A percentile compares a stretch with the other conserved stretches of the same genome.
Conservation (phyloP, 805 yeast species). For the Ogataea ganodermae region DNA sequence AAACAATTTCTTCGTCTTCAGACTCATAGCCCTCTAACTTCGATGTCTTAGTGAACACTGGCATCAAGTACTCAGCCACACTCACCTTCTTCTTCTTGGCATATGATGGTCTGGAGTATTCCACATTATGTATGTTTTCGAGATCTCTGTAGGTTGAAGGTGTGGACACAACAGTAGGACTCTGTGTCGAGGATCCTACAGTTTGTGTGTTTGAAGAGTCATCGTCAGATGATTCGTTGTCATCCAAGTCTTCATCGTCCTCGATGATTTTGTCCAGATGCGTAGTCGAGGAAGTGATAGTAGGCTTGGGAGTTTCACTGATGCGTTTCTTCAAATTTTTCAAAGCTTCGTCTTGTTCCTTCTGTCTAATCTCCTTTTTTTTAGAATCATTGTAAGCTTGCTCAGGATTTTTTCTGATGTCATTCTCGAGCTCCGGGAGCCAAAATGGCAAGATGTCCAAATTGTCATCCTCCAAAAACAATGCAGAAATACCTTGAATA, state of each 20-base stretch:
- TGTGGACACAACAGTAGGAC: slow-evolving; percentile 7
- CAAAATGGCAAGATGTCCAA: slow-evolving; percentile 91
- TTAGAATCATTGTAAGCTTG: slow-evolving; percentile 72
- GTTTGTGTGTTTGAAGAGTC: slow-evolving; percentile 49
- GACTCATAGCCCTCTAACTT: slow-evolving; percentile 54
- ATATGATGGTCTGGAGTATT: slow-evolving; percentile 1
- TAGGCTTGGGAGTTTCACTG: slow-evolving; percentile 41
- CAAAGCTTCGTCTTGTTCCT: slow-evolving; percentile 39
- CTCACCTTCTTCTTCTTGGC: slow-evolving; percentile 18
- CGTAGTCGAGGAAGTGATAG: slow-evolving; percentile 25
- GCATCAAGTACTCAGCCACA: slow-evolving; percentile 32
- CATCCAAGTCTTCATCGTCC: slow-evolving; percentile 39
- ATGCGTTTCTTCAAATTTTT: slow-evolving; percentile 44
- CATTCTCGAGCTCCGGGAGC: slow-evolving; percentile 86
- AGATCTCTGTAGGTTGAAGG: slow-evolving; percentile 7
- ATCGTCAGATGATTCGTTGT: slow-evolving; percentile 54
- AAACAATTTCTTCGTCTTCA: slow-evolving; percentile 81
- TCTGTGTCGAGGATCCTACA: slow-evolving; percentile 4
- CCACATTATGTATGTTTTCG: slow-evolving; percentile 1
- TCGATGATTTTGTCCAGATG: slow-evolving; percentile 37
- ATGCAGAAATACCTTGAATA: slow-evolving; percentile 87
- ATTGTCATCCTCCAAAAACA: slow-evolving; percentile 87
- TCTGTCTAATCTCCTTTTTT: slow-evolving; percentile 50
- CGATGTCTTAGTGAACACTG: slow-evolving; percentile 34
- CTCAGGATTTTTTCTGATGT: slow-evolving; percentile 75